Conservation (phyloP, 352 stramenopile genomes). For the Pythium pyrilobum region DNA sequence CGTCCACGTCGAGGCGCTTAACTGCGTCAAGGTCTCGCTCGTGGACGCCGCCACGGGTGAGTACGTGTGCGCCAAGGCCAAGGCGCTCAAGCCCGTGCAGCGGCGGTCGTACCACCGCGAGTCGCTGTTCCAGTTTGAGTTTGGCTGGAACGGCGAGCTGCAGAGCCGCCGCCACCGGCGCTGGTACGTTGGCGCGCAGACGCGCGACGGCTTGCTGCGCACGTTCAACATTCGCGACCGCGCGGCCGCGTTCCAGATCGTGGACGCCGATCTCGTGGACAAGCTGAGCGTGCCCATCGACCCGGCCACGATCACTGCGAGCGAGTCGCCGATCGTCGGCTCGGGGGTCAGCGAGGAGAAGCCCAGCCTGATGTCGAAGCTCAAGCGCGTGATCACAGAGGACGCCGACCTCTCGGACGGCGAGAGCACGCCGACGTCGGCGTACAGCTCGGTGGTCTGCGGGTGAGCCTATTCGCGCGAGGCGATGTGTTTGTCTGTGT, state of each 20-base stretch:
- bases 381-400: conserved; percentile 15
- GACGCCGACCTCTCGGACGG: conserved; percentile 10
- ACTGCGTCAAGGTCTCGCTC: conserved; percentile 51
- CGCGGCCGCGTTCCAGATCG: conserved; percentile 48
- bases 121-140: conserved; percentile 61
- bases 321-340: neutral
- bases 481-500: neutral
- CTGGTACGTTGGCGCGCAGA: conserved; percentile 69
- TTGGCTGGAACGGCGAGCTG: conserved; percentile 62
- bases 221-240: conserved; percentile 59
- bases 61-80: conserved; percentile 49
- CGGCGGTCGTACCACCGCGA: conserved; percentile 48
- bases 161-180: conserved; percentile 57
- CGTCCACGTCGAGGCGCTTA: conserved; percentile 39
- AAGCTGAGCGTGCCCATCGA: conserved; percentile 29
- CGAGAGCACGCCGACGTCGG: conserved; percentile 9
- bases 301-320: conserved; percentile 5
- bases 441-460: neutral
- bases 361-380: conserved; percentile 6
- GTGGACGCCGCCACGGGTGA: conserved; percentile 33
- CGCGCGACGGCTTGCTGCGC: conserved; percentile 52
- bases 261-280: conserved; percentile 55
- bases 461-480: neutral
- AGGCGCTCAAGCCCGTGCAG: conserved; percentile 41
- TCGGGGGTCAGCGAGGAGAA: conserved; percentile 4